A percentile compares a stretch with the other conserved stretches of the same genome.
These are phyloP conservation scores for Penicillium concentricum DNA, from an alignment of 2,329 filamentous ascomycete species.

Conservation along the genomic window DNA sequence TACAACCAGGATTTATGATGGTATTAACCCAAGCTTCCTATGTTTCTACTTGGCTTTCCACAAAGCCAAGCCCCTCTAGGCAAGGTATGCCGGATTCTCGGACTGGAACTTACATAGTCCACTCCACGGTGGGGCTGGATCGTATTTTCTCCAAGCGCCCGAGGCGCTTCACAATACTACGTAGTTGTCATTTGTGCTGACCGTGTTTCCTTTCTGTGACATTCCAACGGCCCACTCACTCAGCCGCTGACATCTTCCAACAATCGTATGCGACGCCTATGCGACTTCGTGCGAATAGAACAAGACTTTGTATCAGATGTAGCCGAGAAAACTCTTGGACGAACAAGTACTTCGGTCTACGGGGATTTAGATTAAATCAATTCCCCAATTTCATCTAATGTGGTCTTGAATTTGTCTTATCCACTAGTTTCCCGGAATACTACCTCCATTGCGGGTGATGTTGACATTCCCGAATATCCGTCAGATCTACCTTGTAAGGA, in stretches of 20 bases:
- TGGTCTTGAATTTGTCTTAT: neutral
- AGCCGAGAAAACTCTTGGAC: neutral
- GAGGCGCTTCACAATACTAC: neutral
- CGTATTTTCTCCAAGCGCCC: neutral
- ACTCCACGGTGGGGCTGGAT: neutral
- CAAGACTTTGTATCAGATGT: neutral
- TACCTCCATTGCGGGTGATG: neutral
- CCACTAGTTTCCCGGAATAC: neutral
- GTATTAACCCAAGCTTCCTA: neutral
- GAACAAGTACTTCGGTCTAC: neutral
- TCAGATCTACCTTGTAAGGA: neutral
- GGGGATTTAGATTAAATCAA: neutral
- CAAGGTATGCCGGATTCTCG: neutral
- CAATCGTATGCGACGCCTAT: neutral
- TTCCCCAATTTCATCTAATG: neutral
- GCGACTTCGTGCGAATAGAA: neutral
- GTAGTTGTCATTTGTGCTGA: neutral
- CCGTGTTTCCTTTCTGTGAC: neutral
- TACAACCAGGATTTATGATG: neutral
- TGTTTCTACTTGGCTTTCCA: neutral
- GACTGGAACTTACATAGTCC: neutral
- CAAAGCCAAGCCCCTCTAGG: neutral
- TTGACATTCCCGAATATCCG: neutral
- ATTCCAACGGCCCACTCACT: neutral
- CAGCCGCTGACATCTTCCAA: neutral